Evolutionary conservation across 1,284 basidiomycete genomes (phyloP), one percentile per base, ranked within the genome.

Genomic region (Fomitopsis schrenkii): DNA sequence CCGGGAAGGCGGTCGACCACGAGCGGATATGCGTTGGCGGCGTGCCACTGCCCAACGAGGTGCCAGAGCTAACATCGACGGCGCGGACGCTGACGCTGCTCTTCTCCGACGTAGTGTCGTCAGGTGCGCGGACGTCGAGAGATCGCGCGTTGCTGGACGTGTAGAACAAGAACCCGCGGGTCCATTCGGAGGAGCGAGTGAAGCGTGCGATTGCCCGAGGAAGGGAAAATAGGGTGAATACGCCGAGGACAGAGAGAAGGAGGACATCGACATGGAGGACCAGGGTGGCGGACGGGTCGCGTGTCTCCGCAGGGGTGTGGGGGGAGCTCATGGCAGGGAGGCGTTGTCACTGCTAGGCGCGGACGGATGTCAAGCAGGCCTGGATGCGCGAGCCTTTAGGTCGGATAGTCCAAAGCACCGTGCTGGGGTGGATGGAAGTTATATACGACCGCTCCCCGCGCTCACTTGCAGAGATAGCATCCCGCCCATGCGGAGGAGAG

Each of bases 261-360:
- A 62, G 52, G 8, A 62, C n/a, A 36, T 59, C 61, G 38, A 57
- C 33, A 30, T 62, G 40, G 45, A 57, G 61, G 44, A 59, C 38
- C 14, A 58, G 45, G 22, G 46, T 14, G 12, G 22, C 46, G 5
- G 46, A 30, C 26, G 46, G 46, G 26, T 48, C 19, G 12, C 8
- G 22, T 9, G n/a, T 30, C 46, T 48, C 46, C 14, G 9, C 26
- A 14, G 3, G 26, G 15, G 12, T 28, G 12, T 22, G 22, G 22
- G 22, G 26, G 26, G 46, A 48, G 26, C 46, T 48, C 46, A 48
- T 48, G 46, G 46, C 12, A 9, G 5, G 46, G 17, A 17, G 8
- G 26, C 26, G 5, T 30, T 19, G 3, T 48, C 46, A 10, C 9
- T 28, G 14, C 46, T 48, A 7, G 35, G 35, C 7, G 35, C 10